These are phyloP conservation scores for Beauveria sp. DNA, from an alignment of 2,329 filamentous ascomycete species.

Conservation along the genomic window DNA sequence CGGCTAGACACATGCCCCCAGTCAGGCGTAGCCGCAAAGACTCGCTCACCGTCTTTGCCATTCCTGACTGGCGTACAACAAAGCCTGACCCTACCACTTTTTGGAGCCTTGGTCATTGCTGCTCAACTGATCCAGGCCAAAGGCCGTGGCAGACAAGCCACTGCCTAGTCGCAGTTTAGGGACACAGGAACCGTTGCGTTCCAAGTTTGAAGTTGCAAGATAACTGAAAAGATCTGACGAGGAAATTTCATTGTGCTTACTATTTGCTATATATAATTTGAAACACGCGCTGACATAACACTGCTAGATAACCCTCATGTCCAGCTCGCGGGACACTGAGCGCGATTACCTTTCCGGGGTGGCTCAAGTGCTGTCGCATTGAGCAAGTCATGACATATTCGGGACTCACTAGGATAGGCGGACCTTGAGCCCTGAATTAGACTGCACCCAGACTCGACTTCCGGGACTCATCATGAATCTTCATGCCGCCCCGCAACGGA, in stretches of 20 bases:
- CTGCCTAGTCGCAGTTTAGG: constrained; percentile 4
- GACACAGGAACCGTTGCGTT: constrained; percentile 40
- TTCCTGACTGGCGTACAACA: background rate
- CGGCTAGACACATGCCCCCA: background rate
- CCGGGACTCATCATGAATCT: background rate
- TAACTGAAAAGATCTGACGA: constrained; percentile 73
- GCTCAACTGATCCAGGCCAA: constrained; percentile 45
- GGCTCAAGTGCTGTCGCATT: background rate
- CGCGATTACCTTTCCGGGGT: background rate
- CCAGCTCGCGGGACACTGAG: background rate
- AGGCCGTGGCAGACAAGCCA: constrained; percentile 48
- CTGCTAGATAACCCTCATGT: background rate
- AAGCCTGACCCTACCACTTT: constrained; percentile 31
- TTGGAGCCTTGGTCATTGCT: constrained; percentile 44
- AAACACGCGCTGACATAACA: background rate
- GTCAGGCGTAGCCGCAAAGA: background rate
- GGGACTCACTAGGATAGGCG: background rate
- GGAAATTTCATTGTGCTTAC: background rate
- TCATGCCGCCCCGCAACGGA: background rate
- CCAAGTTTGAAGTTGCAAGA: constrained; percentile 41
- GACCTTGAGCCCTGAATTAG: background rate
- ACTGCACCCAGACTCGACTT: too few relatives aligned
- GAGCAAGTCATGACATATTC: background rate
- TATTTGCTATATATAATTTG: background rate
- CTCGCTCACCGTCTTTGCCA: background rate